Percentiles rank a stretch among this genome's conserved stretches.
phyloP scores from a whole-genome alignment of 2,329 filamentous ascomycete species.

The Trichoderma cornu-damae region DNA sequence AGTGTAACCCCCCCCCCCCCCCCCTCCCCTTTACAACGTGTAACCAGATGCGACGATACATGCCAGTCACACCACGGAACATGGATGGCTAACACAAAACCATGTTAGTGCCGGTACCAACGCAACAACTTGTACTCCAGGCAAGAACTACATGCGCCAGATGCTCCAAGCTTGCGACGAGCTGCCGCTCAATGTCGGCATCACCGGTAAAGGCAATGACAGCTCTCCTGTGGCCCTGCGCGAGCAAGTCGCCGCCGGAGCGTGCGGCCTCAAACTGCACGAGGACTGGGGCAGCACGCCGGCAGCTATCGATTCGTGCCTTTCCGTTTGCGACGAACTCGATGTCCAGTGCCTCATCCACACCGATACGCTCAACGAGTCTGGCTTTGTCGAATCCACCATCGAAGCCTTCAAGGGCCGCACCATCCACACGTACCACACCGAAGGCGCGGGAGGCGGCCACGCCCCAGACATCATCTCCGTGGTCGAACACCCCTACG shows the following conservation, averaged over 20 bases:
- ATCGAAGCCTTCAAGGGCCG: slow-evolving; percentile 78
- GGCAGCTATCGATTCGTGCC: slow-evolving; percentile 82
- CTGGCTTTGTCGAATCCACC: slow-evolving; percentile 92
- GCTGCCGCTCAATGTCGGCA: slow-evolving; percentile 80
- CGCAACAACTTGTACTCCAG: slow-evolving; percentile 90
- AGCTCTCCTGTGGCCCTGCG: slow-evolving; percentile 62
- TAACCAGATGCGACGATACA: too few species aligned
- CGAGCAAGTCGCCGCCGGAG: slow-evolving; percentile 78
- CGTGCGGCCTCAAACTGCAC: slow-evolving; percentile 86
- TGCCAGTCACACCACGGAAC: too few species aligned
- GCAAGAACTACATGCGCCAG: slow-evolving; percentile 72
- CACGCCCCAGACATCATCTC: slow-evolving; percentile 95
- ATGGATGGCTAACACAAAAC: background rate
- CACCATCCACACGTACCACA: slow-evolving; percentile 95
- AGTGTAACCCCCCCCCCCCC: too few species aligned
- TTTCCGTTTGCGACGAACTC: slow-evolving; percentile 79
- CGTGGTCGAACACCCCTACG: slow-evolving; percentile 82
- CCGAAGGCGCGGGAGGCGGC: slow-evolving; percentile 88
- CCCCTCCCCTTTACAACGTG: background rate
- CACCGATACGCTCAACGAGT: slow-evolving; percentile 94
- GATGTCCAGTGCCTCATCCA: slow-evolving; percentile 94
- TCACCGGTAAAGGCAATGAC: slow-evolving; percentile 94
- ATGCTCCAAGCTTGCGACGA: slow-evolving; percentile 86
- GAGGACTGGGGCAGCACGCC: slow-evolving; percentile 95
- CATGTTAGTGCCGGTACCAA: slow-evolving; percentile 70